phyloP scores from a whole-genome alignment of 2,329 filamentous ascomycete genomes.

The Pseudocercospora crystallina region DNA sequence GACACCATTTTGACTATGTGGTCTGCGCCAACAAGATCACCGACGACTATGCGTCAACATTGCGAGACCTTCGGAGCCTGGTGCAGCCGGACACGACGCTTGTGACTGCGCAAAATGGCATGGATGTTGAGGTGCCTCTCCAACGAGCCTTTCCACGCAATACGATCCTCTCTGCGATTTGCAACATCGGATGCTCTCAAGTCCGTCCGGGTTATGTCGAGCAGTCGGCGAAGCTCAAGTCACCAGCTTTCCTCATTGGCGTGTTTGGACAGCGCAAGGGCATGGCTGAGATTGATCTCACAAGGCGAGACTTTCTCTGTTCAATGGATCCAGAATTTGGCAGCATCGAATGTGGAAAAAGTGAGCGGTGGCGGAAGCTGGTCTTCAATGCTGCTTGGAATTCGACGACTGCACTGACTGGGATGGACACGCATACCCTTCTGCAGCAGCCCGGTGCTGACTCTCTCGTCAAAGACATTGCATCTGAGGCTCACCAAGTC shows the following conservation, averaged over 20 bases:
- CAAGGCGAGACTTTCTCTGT: constrained; percentile 14
- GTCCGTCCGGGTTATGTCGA: constrained; percentile 21
- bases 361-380: constrained; percentile 28
- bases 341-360: constrained; percentile 13
- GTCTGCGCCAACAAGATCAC: constrained; percentile 28
- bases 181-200: constrained; percentile 27
- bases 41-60: constrained; percentile 10
- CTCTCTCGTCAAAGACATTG: constrained; percentile 18
- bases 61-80: constrained; percentile 15
- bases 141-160: constrained; percentile 21
- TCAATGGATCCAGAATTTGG: constrained; percentile 22
- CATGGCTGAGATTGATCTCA: neutral
- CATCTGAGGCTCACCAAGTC: constrained; percentile 22
- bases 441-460: constrained; percentile 15
- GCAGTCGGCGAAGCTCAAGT: constrained; percentile 21
- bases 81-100: constrained; percentile 20
- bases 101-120: constrained; percentile 27
- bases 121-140: constrained; percentile 25
- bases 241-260: constrained; percentile 20
- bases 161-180: constrained; percentile 25
- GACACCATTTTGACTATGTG: constrained; percentile 24
- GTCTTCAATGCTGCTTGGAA: constrained; percentile 29
- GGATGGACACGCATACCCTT: constrained; percentile 23
- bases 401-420: constrained; percentile 21
- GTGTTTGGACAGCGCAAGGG: constrained; percentile 1